phyloP scores from a whole-genome alignment of 768 basidiomycete genomes.

The Tubosaeta sp. region DNA sequence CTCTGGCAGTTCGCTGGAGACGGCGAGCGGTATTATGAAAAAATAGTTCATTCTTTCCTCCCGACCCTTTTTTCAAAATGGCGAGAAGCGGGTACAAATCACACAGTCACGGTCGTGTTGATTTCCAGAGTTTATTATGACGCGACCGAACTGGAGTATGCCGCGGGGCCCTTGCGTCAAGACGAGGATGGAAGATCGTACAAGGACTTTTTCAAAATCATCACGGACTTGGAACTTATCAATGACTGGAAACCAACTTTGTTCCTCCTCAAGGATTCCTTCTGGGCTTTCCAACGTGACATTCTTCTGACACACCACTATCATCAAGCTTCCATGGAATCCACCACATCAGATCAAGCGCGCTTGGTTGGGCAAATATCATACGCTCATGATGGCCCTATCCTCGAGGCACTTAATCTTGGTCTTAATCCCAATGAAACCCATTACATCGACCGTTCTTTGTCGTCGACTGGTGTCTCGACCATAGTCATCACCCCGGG shows the following conservation, averaged over 20 bases:
- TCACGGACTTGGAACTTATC: slow-evolving; percentile 86
- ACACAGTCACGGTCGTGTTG: slow-evolving; percentile 90
- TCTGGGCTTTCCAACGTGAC: slow-evolving; percentile 88
- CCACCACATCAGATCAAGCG: slow-evolving; percentile 43
- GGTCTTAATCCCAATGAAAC: slow-evolving; percentile 90
- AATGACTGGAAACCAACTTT: slow-evolving; percentile 86
- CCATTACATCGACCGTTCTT: slow-evolving; percentile 92
- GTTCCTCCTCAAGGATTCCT: slow-evolving; percentile 81
- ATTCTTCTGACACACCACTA: slow-evolving; percentile 89
- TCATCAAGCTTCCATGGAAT: slow-evolving; percentile 59
- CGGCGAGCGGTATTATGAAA: slow-evolving; percentile 93
- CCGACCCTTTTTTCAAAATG: slow-evolving; percentile 85
- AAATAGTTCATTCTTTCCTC: slow-evolving; percentile 96
- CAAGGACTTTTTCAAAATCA: slow-evolving; percentile 96
- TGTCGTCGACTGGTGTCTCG: slow-evolving; percentile 81
- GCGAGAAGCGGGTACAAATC: slow-evolving; percentile 81
- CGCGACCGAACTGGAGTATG: slow-evolving; percentile 70
- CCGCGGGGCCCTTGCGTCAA: slow-evolving; percentile 72
- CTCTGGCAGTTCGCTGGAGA: slow-evolving; percentile 97
- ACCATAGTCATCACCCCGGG: slow-evolving; percentile 90
- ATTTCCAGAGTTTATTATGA: slow-evolving; percentile 93
- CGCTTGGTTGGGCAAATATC: slow-evolving; percentile 77
- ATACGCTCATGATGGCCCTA: slow-evolving; percentile 88
- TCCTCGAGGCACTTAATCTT: slow-evolving; percentile 94
- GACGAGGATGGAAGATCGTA: slow-evolving; percentile 80